Base-by-base conservation (phyloP, 106 monocot genomes). In the Dendrobium officinale region DNA sequence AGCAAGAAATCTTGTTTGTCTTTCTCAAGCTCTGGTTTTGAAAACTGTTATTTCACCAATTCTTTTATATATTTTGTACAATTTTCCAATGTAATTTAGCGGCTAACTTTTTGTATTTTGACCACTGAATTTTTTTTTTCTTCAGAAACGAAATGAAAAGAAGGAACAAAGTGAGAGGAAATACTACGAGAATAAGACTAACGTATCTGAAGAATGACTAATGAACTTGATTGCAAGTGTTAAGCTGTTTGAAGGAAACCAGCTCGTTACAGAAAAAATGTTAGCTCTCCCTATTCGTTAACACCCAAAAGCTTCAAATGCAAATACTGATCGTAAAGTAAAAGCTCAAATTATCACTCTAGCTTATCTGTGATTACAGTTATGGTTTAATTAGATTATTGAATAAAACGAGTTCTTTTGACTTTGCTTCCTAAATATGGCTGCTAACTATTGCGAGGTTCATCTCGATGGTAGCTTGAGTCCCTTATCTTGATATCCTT, bases 81-180 rank as follows among this genome's bases (percentile, higher is more conserved):
- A 24, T 67, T 11, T 27, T 67, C 19, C 18, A 19, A 56, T 56
- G 15, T 56, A 56, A 27, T 67, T 15, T 67, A 26, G 31, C 67
- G 2, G 9, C 67, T 9, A 67, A 10, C 19, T 29, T 70, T 40
- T 61, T 61, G 4, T 61, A n/a, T 2, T 5, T 2, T 2, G 20
- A 22, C 61, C 2, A 24, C 4, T 61, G 20, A 19, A 5, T 51
- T 22, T 9, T 37, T 16, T 70, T 61, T 0, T 31, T 70, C 16
- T 70, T 15, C 90, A 93, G 93, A 90, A 90, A 75, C 77, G 93
- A 75, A 93, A 93, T 78, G 93, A 90, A 77, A 93, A 85, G 90
- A 93, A 90, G 81, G 93, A 88, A 86, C 84, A 84, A 31, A 93
- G 88, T 61, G 93, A 93, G 78, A 88, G 75, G 83, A 90, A 73